Conservation (phyloP, 73 alveolate species). For the Symbiodinium pilosum region DNA sequence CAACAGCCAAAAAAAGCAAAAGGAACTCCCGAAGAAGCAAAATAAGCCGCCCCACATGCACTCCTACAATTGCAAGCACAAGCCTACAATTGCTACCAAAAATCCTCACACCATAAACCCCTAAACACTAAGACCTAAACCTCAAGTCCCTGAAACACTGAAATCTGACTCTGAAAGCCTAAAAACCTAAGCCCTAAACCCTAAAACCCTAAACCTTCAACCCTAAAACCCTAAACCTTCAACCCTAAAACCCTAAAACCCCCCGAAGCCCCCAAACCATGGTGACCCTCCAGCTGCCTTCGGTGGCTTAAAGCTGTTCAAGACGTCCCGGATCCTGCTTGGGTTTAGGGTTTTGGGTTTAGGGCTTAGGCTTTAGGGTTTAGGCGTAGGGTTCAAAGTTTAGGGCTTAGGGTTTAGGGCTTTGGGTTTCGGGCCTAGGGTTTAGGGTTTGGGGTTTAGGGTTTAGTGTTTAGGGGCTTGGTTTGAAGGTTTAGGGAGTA, state of each 20-base stretch:
- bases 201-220: not conserved
- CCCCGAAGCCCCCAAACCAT: not conserved
- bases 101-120: too few species aligned
- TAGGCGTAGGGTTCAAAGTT: not conserved
- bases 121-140: too few species aligned
- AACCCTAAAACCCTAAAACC: not conserved
- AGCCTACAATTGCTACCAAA: too few species aligned
- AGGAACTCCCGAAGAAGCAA: too few species aligned
- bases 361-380: not conserved
- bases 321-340: conserved; percentile 46
- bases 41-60: too few species aligned
- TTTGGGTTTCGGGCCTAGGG: not conserved
- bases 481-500: too few species aligned
- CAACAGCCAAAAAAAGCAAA: too few species aligned
- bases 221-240: not conserved
- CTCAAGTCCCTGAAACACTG: too few species aligned
- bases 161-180: too few species aligned
- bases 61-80: too few species aligned
- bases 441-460: not conserved
- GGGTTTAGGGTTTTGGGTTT: not conserved
- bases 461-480: not conserved
- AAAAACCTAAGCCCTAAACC: not conserved
- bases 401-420: not conserved
- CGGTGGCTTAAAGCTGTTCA: conserved; percentile 52
- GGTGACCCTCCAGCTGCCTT: conserved; percentile 33